phyloP scores from a whole-genome alignment of 2,329 filamentous ascomycete genomes.

The Xylariaceae sp. region DNA sequence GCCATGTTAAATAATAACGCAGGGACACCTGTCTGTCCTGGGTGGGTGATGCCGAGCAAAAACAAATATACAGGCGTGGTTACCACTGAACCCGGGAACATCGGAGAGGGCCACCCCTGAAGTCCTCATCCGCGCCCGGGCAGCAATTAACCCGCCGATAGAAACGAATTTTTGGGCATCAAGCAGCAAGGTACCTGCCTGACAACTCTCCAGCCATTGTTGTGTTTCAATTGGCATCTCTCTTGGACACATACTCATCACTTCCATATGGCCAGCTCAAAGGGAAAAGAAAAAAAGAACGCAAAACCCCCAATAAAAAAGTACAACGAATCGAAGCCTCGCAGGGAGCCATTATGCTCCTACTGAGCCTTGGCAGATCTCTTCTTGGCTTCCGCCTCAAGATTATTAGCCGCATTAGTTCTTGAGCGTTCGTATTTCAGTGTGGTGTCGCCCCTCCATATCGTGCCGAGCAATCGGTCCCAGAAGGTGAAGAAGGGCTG shows the following conservation, averaged over 20 bases:
- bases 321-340: slow-evolving; percentile 24
- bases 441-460: slow-evolving; percentile 63
- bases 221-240: slow-evolving; percentile 12
- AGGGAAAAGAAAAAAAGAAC: slow-evolving; percentile 11
- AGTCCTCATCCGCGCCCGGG: neutral
- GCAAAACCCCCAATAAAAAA: slow-evolving; percentile 22
- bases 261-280: slow-evolving; percentile 10
- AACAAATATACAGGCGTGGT: slow-evolving; percentile 19
- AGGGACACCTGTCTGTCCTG: neutral
- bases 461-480: slow-evolving; percentile 77
- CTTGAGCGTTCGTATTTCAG: slow-evolving; percentile 40
- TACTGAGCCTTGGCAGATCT: slow-evolving; percentile 29
- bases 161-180: slow-evolving; percentile 14
- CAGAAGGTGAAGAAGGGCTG: slow-evolving; percentile 96
- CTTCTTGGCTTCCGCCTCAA: slow-evolving; percentile 45
- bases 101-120: no score
- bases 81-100: no score
- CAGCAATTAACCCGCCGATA: slow-evolving; percentile 7
- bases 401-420: slow-evolving; percentile 36
- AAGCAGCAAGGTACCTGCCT: slow-evolving; percentile 18
- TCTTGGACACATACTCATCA: slow-evolving; percentile 16
- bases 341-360: neutral
- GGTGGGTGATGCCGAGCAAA: neutral
- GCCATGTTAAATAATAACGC: slow-evolving; percentile 1
- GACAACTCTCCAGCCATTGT: slow-evolving; percentile 10